Evolutionary conservation across 169 alveolate species (phyloP).

Genomic region (Plasmodium reichenowi): DNA sequence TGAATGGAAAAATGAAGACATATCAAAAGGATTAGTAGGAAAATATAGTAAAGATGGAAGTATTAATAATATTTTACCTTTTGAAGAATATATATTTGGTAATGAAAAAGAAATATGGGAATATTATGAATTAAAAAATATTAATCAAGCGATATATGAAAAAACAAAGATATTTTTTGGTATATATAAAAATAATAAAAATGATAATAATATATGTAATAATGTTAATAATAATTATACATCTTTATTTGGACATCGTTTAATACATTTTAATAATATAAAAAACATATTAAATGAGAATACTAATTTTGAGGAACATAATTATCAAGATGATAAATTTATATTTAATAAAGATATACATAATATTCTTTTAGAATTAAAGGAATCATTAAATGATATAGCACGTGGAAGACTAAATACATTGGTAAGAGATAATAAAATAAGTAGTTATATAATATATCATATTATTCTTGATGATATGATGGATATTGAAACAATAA

Average conservation of each 20-base stretch:
- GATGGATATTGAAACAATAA: background rate
- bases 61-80: conserved; percentile 21
- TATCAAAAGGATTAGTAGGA: background rate
- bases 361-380: conserved; percentile 9
- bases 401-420: conserved; percentile 23
- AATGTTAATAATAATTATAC: background rate
- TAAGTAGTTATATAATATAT: conserved; percentile 55
- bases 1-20: background rate
- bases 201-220: background rate
- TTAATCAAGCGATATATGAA: conserved; percentile 24
- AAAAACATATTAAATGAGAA: background rate
- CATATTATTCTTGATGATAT: conserved; percentile 9
- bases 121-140: conserved; percentile 44
- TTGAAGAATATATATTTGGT: conserved; percentile 36
- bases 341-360: background rate
- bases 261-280: conserved; percentile 24
- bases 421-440: conserved; percentile 17
- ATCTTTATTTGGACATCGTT: conserved; percentile 58
- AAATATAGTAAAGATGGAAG: background rate
- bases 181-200: conserved; percentile 20
- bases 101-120: conserved; percentile 8
- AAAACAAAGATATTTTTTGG: conserved; percentile 56
- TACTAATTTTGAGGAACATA: background rate
- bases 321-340: background rate
- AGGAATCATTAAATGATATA: conserved; percentile 53